Base-by-base conservation (phyloP, 257 asterid species). In the Thymus quinquecostatus region DNA sequence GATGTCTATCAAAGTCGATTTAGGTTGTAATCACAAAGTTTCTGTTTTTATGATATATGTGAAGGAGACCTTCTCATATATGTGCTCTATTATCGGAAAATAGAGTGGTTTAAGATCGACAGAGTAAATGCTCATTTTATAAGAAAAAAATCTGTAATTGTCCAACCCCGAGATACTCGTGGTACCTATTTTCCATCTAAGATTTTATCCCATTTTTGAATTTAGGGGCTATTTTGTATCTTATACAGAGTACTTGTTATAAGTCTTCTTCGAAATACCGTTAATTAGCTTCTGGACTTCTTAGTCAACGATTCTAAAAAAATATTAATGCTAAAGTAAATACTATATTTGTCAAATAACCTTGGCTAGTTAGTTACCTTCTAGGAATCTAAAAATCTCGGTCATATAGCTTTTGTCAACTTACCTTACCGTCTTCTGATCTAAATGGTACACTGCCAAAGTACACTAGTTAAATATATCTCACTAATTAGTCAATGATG, bases 1-100 rank as follows among this genome's bases (percentile, higher is more conserved):
- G 40, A 32, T 69, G 73, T 30, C 6, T 51, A 67, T 45, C 33
- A 32, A 50, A 56, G 54, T 13, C 60, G 21, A 28, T 48, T 21
- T 48, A 40, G 44, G 74, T 64, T 54, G 72, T 64, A 43, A 50
- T 45, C 34, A 43, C 36, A 40, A 58, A 12, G 27, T 33, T 36
- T 5, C 68, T 45, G 45, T 40, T 5, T 48, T 13, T 68, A 6
- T 62, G 64, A 60, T 53, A 62, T 2, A 51, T 45, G 32, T 69
- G 8, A 8, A 59, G 21, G 40, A 29, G 40, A 28, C 54, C 27
- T 34, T 45, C n/a, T 49, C 58, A 36, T 10, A 1, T 36, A 8
- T 45, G 60, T 61, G 63, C 34, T 56, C 59, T 68, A n/a, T 68
- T 29, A 40, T 45, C 7, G 43, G 34, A 50, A 60, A 11, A 36